Base-by-base conservation (phyloP, 352 stramenopile genomes). In the Globisporangium polare region DNA sequence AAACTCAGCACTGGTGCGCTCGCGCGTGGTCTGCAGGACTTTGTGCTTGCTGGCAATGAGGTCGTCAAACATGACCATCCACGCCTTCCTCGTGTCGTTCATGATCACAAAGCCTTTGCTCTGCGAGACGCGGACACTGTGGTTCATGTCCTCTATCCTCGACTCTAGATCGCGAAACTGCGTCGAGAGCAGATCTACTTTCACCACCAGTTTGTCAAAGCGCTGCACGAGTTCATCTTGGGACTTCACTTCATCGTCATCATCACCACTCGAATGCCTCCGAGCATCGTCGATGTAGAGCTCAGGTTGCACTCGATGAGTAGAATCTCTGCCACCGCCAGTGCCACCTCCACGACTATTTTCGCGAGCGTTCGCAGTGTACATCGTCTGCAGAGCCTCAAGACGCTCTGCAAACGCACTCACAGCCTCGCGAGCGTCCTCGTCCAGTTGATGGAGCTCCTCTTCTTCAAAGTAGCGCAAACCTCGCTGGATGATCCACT, bases 81-180 rank as follows among this genome's bases (percentile, higher is more conserved):
- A 81, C 5, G 27, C 70, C 60, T 67, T 62, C 43, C 67, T 47
- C 2, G 68, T 59, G 50, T 78, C 73, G 31, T 78, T 81, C 63
- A 81, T 72, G 26, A 81, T 71, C 20, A 77, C 65, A 5, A 56
- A 27, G 7, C 73, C 71, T 66, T 76, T 81, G 0, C 60, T 46
- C 37, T 78, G 68, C 0, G 73, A 67, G 5, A 72, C 18, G 15
- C 68, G 55, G 12, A 77, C 47, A 3, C 62, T 73, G 39, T 67
- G 47, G 9, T 66, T 53, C n/a, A 70, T 27, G 35, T 81, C 71
- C 9, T 77, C 66, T 45, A 81, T 67, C 15, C 72, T 71, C 0
- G 53, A 56, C 53, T 72, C 49, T 24, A 74, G 50, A 4, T 74
- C 65, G 1, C 53, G 39, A 3, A 78, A 58, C 17, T 65, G 60